phyloP scores from a whole-genome alignment of 805 yeast genomes.

The Barnettozyma vustinii region DNA sequence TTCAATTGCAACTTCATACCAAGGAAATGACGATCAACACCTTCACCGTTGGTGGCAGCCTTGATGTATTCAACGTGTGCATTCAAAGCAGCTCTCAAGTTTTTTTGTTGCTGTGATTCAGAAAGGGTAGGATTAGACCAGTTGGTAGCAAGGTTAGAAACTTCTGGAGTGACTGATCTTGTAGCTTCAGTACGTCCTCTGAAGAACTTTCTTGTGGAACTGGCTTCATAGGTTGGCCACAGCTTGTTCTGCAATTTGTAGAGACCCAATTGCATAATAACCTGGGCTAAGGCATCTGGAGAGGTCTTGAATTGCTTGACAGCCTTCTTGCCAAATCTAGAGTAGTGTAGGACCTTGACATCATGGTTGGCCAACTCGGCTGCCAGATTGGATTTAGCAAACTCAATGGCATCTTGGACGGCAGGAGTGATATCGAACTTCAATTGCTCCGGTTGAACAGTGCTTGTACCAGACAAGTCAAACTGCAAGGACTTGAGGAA shows the following conservation, averaged over 20 bases:
- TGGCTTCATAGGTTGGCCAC: constrained; percentile 93
- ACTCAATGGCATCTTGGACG: constrained; percentile 43
- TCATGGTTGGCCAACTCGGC: constrained; percentile 55
- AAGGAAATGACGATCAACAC: constrained; percentile 89
- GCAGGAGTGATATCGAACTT: constrained; percentile 55
- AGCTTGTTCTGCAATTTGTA: constrained; percentile 73
- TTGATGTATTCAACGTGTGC: constrained; percentile 71
- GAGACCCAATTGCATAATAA: constrained; percentile 86
- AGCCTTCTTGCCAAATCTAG: constrained; percentile 78
- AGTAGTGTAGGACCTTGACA: constrained; percentile 72
- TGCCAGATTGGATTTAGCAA: constrained; percentile 53
- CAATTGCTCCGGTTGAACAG: constrained; percentile 28
- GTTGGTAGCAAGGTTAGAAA: constrained; percentile 62
- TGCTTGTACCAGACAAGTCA: constrained; percentile 1
- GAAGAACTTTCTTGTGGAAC: constrained; percentile 84
- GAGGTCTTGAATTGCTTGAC: constrained; percentile 82
- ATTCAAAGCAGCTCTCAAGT: constrained; percentile 66
- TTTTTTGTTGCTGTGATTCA: constrained; percentile 50
- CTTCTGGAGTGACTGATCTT: constrained; percentile 72
- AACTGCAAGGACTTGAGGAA: constrained; percentile 21
- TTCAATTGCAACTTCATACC: constrained; percentile 74
- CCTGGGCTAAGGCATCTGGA: constrained; percentile 92
- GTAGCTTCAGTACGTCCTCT: constrained; percentile 95
- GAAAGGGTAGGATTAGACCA: constrained; percentile 54
- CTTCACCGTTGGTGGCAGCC: constrained; percentile 78